These are phyloP conservation scores for Fusarium ambrosium DNA, from an alignment of 2,329 filamentous ascomycete species.

Conservation along the genomic window DNA sequence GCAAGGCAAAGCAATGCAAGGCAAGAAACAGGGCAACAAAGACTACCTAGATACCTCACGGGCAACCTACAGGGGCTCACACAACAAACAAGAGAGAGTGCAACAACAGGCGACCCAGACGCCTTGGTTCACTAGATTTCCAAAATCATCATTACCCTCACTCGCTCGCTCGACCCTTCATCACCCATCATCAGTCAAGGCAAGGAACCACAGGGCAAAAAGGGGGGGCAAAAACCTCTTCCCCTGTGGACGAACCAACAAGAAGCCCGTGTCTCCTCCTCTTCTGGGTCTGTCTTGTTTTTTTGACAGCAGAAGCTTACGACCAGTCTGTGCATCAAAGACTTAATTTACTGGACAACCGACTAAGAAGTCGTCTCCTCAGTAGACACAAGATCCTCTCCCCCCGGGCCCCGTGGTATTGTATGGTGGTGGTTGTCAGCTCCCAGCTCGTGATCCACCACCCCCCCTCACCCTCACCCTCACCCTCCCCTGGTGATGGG, in stretches of 20 bases:
- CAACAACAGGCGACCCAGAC: constrained; percentile 33
- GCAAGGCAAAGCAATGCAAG: not conserved
- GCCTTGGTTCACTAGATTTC: constrained; percentile 16
- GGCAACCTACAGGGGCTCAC: constrained; percentile 21
- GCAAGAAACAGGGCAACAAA: constrained; percentile 15
- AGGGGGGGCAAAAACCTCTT: not conserved
- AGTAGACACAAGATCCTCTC: constrained; percentile 12
- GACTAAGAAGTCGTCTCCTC: constrained; percentile 7
- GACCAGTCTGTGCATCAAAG: constrained; percentile 11
- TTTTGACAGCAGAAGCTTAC: constrained; percentile 14
- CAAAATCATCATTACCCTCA: not conserved
- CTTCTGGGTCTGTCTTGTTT: not conserved
- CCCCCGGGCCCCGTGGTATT: too few species aligned
- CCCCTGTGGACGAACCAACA: constrained; percentile 1
- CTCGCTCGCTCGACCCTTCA: not conserved
- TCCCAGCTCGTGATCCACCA: not conserved
- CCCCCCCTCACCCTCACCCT: constrained; percentile 8
- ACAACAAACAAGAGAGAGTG: constrained; percentile 11
- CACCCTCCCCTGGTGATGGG: not conserved
- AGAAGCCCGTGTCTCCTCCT: not conserved
- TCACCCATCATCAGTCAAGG: not conserved
- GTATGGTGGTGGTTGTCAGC: too few species aligned
- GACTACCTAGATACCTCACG: constrained; percentile 26
- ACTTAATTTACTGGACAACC: constrained; percentile 5
- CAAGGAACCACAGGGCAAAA: constrained; percentile 1